phyloP scores from a whole-genome alignment of 345 rosid genomes.

The Bruguiera parviflora region DNA sequence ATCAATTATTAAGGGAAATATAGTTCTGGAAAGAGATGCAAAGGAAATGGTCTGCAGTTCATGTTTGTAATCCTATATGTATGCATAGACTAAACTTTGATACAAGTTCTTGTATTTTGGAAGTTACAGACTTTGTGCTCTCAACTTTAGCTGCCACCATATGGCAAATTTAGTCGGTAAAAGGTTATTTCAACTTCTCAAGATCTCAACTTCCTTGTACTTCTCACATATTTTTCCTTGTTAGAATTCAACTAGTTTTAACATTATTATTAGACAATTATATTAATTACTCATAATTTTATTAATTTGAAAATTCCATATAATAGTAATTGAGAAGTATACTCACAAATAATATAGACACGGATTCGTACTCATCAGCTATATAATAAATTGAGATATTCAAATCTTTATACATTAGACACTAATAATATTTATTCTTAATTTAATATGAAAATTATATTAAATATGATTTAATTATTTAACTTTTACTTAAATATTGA shows the following conservation, averaged over 20 bases:
- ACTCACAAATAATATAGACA: too few species aligned
- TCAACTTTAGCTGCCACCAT: constrained; percentile 8
- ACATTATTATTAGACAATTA: too few species aligned
- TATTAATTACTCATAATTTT: too few species aligned
- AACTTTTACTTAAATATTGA: too few species aligned
- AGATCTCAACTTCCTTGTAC: constrained; percentile 24
- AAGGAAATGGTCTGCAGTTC: background rate
- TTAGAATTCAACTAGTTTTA: constrained; percentile 1
- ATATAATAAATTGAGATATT: too few species aligned
- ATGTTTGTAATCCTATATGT: constrained; percentile 3
- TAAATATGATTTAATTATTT: too few species aligned
- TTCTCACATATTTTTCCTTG: constrained; percentile 20
- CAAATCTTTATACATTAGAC: too few species aligned
- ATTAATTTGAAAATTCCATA: too few species aligned
- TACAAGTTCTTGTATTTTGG: background rate
- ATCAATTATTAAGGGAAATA: constrained; percentile 5
- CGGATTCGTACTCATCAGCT: too few species aligned
- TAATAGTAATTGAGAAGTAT: too few species aligned
- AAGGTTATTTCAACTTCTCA: constrained; percentile 16
- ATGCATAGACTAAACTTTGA: background rate
- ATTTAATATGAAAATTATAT: too few species aligned
- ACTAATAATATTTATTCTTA: too few species aligned
- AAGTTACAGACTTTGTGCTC: background rate
- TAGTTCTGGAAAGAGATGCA: constrained; percentile 6
- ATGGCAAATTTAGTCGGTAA: constrained; percentile 28